A percentile compares a stretch with the other conserved stretches of the same genome.
Evolutionary conservation across 768 basidiomycete species (phyloP).

Genomic region (Serendipita indica): DNA sequence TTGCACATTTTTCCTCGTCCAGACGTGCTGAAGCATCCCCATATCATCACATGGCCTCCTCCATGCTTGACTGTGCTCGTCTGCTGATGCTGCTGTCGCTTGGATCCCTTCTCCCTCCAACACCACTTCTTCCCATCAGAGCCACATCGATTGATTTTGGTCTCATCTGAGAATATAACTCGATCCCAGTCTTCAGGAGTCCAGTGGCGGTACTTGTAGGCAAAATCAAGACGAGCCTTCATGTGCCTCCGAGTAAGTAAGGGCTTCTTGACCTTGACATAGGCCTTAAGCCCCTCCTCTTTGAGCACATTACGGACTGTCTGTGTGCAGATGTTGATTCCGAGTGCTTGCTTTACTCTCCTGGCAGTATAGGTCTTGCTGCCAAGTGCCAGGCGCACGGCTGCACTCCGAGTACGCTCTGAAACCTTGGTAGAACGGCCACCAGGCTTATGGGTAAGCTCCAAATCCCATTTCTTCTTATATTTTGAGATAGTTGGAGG

Average conservation of each 20-base stretch:
- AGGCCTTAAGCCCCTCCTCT: constrained; percentile 10
- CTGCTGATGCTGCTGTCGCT: constrained; percentile 16
- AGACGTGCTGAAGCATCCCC: constrained; percentile 23
- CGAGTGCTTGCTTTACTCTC: background rate
- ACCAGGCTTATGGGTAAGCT: background rate
- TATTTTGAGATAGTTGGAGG: background rate
- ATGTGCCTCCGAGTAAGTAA: constrained; percentile 17
- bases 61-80: constrained; percentile 25
- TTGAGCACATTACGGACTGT: constrained; percentile 1
- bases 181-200: constrained; percentile 20
- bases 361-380: background rate
- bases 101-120: constrained; percentile 21
- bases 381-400: background rate
- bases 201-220: constrained; percentile 18
- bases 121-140: constrained; percentile 24
- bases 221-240: constrained; percentile 17
- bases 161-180: constrained; percentile 24
- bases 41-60: constrained; percentile 25
- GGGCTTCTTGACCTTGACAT: constrained; percentile 14
- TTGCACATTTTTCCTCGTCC: constrained; percentile 21
- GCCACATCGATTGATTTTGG: constrained; percentile 23
- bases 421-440: background rate
- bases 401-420: background rate
- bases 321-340: background rate
- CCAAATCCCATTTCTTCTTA: background rate